Evolutionary conservation across 1,139 yeast species (phyloP).

Genomic region (Wickerhamomyces sp.): DNA sequence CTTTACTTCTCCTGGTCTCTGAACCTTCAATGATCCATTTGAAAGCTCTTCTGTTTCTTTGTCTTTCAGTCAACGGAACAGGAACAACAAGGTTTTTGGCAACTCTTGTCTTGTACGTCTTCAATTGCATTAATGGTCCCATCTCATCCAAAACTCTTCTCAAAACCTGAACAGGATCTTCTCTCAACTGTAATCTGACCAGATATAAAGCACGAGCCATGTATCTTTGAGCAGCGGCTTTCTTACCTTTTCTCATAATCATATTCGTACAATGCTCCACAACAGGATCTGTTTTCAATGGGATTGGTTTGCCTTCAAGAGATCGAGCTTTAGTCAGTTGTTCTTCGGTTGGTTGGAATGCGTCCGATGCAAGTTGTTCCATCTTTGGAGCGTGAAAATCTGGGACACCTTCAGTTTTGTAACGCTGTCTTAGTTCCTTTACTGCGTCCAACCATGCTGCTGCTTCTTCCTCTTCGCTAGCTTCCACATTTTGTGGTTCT

Average conservation of each 20-base stretch:
- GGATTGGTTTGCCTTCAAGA: conserved; percentile 50
- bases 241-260: conserved; percentile 91
- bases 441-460: conserved; percentile 22
- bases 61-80: conserved; percentile 74
- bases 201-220: conserved; percentile 77
- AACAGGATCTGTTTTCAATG: conserved; percentile 61
- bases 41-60: conserved; percentile 82
- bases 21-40: conserved; percentile 87
- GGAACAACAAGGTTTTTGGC: conserved; percentile 84
- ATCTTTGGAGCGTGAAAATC: conserved; percentile 13
- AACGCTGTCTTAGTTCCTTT: conserved; percentile 17
- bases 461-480: conserved; percentile 16
- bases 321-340: conserved; percentile 20
- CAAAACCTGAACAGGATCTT: conserved; percentile 73
- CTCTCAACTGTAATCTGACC: conserved; percentile 64
- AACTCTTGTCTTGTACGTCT: conserved; percentile 75
- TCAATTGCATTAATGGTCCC: conserved; percentile 81
- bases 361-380: conserved; percentile 13
- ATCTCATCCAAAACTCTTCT: conserved; percentile 71
- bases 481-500: conserved; percentile 1
- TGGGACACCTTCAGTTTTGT: conserved; percentile 18
- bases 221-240: conserved; percentile 70
- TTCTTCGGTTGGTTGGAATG: conserved; percentile 21
- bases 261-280: conserved; percentile 76
- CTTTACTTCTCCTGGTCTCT: conserved; percentile 70